A percentile compares a stretch with the other conserved stretches of the same genome.
phyloP scores from a whole-genome alignment of 108 stramenopile genomes.

The Stephanodiscus minutulus region DNA sequence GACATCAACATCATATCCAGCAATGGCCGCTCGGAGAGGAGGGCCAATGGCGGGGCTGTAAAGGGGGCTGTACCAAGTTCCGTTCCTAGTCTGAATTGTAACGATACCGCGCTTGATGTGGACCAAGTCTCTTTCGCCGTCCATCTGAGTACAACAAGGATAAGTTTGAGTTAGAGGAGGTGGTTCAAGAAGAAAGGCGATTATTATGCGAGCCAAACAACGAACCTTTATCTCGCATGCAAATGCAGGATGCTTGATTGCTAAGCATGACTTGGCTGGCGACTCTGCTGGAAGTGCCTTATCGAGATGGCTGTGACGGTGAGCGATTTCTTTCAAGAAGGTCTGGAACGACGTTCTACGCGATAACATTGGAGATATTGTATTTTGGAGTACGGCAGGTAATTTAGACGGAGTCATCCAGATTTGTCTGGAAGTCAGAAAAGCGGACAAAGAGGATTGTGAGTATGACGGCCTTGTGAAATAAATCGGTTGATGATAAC shows the following conservation, averaged over 20 bases:
- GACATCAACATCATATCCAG: slow-evolving; percentile 65
- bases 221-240: slow-evolving; percentile 69
- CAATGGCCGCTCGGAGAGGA: slow-evolving; percentile 63
- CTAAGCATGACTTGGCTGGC: slow-evolving; percentile 43
- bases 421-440: slow-evolving; percentile 14
- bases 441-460: background rate
- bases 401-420: slow-evolving; percentile 41
- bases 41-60: slow-evolving; percentile 84
- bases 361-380: slow-evolving; percentile 78
- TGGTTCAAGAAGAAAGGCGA: background rate
- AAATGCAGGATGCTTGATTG: slow-evolving; percentile 76
- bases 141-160: slow-evolving; percentile 35
- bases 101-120: slow-evolving; percentile 67
- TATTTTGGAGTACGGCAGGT: slow-evolving; percentile 56
- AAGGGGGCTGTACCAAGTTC: slow-evolving; percentile 55
- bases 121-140: slow-evolving; percentile 81
- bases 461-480: too few species aligned
- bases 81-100: slow-evolving; percentile 53
- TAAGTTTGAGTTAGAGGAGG: background rate
- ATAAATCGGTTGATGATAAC: background rate
- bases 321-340: slow-evolving; percentile 52
- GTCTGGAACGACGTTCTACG: slow-evolving; percentile 59
- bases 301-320: slow-evolving; percentile 49
- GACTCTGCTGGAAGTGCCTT: slow-evolving; percentile 31
- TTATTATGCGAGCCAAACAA: background rate